A percentile compares a stretch with the other conserved stretches of the same genome.
phyloP scores from a whole-genome alignment of 106 monocot genomes.

The Phalaenopsis equestris region DNA sequence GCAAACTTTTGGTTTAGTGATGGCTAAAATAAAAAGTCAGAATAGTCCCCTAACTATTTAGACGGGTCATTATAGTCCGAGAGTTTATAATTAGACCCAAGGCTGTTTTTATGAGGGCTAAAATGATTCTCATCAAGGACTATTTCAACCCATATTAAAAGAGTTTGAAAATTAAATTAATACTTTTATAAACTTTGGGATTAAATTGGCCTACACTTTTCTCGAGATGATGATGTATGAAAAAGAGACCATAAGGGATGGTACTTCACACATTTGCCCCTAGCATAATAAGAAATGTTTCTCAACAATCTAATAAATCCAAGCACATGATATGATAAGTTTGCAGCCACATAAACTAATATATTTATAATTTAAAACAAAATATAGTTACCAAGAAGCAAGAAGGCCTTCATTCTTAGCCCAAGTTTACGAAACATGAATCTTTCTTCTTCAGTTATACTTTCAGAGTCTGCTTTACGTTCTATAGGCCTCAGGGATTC shows the following conservation, averaged over 20 bases:
- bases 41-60: no score
- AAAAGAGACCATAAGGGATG: neutral
- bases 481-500: slow-evolving; percentile 70
- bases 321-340: neutral
- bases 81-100: no score
- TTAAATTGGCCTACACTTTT: no score
- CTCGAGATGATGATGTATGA: neutral
- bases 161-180: no score
- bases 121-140: no score
- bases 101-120: no score
- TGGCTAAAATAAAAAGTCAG: no score
- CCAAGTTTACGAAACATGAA: slow-evolving; percentile 99
- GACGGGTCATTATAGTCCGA: no score
- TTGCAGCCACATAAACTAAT: neutral
- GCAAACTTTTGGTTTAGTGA: neutral
- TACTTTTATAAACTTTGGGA: no score
- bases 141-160: no score
- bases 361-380: neutral
- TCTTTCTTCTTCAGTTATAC: slow-evolving; percentile 91
- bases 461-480: slow-evolving; percentile 39
- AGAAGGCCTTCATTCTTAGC: slow-evolving; percentile 95
- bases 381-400: slow-evolving; percentile 73
- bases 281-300: neutral
- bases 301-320: neutral
- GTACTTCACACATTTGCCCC: neutral